Conservation (phyloP, 1,284 basidiomycete species). For the Trichosporon faecale region DNA sequence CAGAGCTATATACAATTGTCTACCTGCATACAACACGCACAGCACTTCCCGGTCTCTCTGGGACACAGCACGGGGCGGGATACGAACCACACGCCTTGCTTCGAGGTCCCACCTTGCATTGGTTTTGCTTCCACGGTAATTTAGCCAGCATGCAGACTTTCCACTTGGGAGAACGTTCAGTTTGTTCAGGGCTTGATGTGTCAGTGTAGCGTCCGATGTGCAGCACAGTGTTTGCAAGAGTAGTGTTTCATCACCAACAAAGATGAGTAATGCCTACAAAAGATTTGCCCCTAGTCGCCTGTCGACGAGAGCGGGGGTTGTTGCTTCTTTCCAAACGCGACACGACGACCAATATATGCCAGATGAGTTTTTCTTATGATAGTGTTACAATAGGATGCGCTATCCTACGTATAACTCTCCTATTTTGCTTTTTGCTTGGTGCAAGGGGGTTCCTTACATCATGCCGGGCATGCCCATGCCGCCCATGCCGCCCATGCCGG, state of each 20-base stretch:
- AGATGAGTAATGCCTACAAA: slow-evolving; percentile 10
- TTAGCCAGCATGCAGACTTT: not conserved
- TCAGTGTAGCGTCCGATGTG: not conserved
- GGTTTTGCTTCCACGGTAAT: not conserved
- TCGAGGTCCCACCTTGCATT: not conserved
- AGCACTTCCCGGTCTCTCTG: not conserved
- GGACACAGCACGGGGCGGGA: not conserved
- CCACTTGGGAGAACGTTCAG: not conserved
- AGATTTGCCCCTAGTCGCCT: not conserved
- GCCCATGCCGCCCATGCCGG: slow-evolving; percentile 52
- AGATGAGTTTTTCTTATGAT: slow-evolving; percentile 5
- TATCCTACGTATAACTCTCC: slow-evolving; percentile 8
- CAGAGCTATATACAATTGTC: not conserved
- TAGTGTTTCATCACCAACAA: slow-evolving; percentile 9
- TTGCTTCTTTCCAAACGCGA: slow-evolving; percentile 9
- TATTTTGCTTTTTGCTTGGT: not conserved
- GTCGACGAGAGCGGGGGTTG: not conserved
- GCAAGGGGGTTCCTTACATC: slow-evolving; percentile 9
- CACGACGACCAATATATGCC: not conserved
- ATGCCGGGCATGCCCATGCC: slow-evolving; percentile 58
- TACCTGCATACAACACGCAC: not conserved
- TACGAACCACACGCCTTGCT: not conserved
- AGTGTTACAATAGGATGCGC: slow-evolving; percentile 11
- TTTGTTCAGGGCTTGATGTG: not conserved
- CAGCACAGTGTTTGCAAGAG: not conserved